Percentiles rank a stretch among this genome's conserved stretches.
These are phyloP conservation scores for Candida alai DNA, from an alignment of 805 yeast species.

Conservation along the genomic window DNA sequence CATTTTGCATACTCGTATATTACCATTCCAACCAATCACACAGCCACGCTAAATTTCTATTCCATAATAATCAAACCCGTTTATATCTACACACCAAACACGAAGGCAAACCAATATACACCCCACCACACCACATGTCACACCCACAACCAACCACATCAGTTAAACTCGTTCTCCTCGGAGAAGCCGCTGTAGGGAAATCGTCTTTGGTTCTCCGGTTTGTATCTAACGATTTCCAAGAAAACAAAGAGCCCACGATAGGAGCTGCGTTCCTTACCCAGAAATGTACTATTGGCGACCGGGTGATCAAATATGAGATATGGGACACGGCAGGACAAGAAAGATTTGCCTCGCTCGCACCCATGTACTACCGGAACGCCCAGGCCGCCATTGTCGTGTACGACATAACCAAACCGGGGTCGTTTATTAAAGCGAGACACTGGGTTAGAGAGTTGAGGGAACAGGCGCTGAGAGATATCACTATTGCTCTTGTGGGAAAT, in stretches of 20 bases:
- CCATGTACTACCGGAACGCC: constrained; percentile 96
- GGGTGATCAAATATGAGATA: constrained; percentile 86
- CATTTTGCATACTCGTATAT: too few species aligned
- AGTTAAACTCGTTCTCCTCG: constrained; percentile 85
- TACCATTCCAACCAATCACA: too few species aligned
- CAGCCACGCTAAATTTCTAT: too few species aligned
- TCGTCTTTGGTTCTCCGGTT: constrained; percentile 88
- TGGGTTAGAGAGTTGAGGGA: constrained; percentile 97
- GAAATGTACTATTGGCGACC: constrained; percentile 80
- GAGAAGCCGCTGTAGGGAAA: constrained; percentile 98
- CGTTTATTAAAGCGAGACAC: constrained; percentile 93
- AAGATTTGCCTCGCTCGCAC: constrained; percentile 92
- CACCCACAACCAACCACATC: constrained; percentile 50
- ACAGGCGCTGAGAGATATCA: constrained; percentile 88
- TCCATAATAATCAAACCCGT: too few species aligned
- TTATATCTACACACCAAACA: too few species aligned
- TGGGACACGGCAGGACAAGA: constrained; percentile 99
- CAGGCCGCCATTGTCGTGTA: constrained; percentile 96
- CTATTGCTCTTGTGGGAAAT: constrained; percentile 92
- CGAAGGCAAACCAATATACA: too few species aligned
- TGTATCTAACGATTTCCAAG: constrained; percentile 94
- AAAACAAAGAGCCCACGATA: constrained; percentile 94
- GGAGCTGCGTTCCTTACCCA: constrained; percentile 98
- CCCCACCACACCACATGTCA: constrained; percentile 15
- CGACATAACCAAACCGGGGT: constrained; percentile 91